phyloP scores from a whole-genome alignment of 2,329 filamentous ascomycete species.

The Leptographium galeiforme region DNA sequence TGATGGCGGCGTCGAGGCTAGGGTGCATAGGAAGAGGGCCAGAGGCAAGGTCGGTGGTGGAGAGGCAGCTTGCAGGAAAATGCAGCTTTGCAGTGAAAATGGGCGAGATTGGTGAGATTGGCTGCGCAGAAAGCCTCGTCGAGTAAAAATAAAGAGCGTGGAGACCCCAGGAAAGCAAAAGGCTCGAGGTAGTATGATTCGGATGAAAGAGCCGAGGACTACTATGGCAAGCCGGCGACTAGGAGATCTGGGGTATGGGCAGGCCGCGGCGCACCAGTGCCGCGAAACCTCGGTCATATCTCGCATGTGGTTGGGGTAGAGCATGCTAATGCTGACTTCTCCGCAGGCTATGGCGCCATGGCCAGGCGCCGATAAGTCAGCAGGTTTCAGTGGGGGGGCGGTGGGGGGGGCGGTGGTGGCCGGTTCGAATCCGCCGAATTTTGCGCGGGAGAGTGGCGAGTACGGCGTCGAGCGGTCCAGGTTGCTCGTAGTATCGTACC shows the following conservation, averaged over 20 bases:
- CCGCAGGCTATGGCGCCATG: background rate
- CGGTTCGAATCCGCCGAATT: too few relatives aligned
- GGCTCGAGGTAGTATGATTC: background rate
- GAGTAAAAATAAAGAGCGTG: background rate
- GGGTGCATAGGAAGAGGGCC: background rate
- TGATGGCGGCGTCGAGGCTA: background rate
- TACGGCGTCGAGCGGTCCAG: too few relatives aligned
- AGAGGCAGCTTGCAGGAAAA: background rate
- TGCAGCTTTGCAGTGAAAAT: background rate
- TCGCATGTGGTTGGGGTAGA: constrained; percentile 9
- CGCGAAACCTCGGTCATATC: constrained; percentile 12
- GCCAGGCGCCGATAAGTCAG: background rate
- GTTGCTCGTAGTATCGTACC: background rate
- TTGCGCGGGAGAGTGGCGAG: too few relatives aligned
- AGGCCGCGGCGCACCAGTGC: background rate
- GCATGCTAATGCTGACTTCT: background rate
- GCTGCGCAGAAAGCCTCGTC: background rate
- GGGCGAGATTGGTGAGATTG: background rate
- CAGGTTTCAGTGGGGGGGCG: too few relatives aligned
- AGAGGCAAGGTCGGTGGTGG: background rate
- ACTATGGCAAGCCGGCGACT: background rate
- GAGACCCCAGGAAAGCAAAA: background rate
- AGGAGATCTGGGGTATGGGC: background rate
- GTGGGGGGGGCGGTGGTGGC: too few relatives aligned
- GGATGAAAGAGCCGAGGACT: background rate